Evolutionary conservation across 495 filamentous ascomycete species (phyloP).

Genomic region (Aspergillus cristatus): DNA sequence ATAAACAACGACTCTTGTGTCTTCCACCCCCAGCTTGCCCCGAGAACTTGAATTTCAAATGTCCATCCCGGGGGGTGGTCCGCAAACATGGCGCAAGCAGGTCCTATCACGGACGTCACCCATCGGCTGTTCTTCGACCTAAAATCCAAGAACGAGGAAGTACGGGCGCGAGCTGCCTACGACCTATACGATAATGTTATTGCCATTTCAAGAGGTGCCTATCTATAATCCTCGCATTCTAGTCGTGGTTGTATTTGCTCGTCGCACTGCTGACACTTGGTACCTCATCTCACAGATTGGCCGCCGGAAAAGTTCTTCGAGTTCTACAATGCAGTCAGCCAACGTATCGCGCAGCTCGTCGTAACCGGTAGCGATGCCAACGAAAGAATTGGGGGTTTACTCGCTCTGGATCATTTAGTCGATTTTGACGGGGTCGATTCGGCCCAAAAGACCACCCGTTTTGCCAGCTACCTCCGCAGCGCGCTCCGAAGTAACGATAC

Average conservation of each 20-base stretch:
- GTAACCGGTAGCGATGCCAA: slow-evolving; percentile 72
- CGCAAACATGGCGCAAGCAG: slow-evolving; percentile 42
- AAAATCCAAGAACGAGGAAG: slow-evolving; percentile 46
- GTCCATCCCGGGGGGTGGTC: slow-evolving; percentile 34
- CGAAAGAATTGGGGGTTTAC: slow-evolving; percentile 83
- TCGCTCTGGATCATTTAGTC: slow-evolving; percentile 85
- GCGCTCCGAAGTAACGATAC: slow-evolving; percentile 85
- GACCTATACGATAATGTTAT: slow-evolving; percentile 44
- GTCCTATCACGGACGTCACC: slow-evolving; percentile 38
- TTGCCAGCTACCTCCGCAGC: slow-evolving; percentile 78
- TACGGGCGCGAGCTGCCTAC: slow-evolving; percentile 39
- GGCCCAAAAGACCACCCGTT: slow-evolving; percentile 87
- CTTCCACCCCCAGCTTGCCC: slow-evolving; percentile 23
- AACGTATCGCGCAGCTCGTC: slow-evolving; percentile 63
- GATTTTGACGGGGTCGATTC: slow-evolving; percentile 93
- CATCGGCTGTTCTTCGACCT: slow-evolving; percentile 42
- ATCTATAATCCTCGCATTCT: background rate
- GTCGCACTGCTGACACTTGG: slow-evolving; percentile 4
- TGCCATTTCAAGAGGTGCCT: slow-evolving; percentile 43
- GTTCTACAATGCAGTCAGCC: slow-evolving; percentile 72
- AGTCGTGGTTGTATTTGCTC: background rate
- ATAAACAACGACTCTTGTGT: too few relatives aligned
- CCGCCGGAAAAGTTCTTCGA: slow-evolving; percentile 64
- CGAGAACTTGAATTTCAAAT: slow-evolving; percentile 35
- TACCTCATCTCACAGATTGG: slow-evolving; percentile 47